phyloP scores from a whole-genome alignment of 192 early-diverging fungal species.

The Coemansia sp. region DNA sequence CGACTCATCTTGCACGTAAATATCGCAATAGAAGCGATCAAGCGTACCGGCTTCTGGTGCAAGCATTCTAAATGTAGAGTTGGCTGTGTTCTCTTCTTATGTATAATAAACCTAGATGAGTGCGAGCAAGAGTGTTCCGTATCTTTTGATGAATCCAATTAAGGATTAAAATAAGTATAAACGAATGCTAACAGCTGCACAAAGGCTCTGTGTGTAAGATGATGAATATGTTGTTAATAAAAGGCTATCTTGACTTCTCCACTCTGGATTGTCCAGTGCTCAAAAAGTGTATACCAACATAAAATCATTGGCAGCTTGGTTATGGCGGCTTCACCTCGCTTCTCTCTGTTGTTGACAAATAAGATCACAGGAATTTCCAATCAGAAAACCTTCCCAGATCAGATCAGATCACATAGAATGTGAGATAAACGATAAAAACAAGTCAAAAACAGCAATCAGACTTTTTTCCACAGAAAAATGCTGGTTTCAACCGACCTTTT shows the following conservation, averaged over 20 bases:
- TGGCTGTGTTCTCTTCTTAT: not conserved
- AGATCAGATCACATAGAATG: not conserved
- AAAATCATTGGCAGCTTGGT: not conserved
- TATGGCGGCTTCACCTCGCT: not conserved
- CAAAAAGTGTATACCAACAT: not conserved
- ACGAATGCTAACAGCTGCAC: no score
- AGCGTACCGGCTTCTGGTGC: conserved; percentile 11
- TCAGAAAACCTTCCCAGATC: not conserved
- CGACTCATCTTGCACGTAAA: conserved; percentile 18
- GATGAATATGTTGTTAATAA: not conserved
- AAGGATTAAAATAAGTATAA: not conserved
- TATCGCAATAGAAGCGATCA: conserved; percentile 41
- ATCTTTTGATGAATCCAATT: not conserved
- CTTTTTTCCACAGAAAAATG: no score
- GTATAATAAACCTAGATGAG: not conserved
- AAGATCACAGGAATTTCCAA: no score
- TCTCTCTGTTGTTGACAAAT: not conserved
- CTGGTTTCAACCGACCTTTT: no score
- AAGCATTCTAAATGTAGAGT: conserved; percentile 2
- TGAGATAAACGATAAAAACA: not conserved
- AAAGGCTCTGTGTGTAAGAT: not conserved
- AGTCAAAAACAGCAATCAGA: no score
- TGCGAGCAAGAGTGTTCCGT: not conserved
- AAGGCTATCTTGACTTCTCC: not conserved
- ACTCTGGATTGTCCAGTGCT: not conserved